Base-by-base conservation (phyloP, 495 filamentous ascomycete genomes). In the Aspergillus ostianus region DNA sequence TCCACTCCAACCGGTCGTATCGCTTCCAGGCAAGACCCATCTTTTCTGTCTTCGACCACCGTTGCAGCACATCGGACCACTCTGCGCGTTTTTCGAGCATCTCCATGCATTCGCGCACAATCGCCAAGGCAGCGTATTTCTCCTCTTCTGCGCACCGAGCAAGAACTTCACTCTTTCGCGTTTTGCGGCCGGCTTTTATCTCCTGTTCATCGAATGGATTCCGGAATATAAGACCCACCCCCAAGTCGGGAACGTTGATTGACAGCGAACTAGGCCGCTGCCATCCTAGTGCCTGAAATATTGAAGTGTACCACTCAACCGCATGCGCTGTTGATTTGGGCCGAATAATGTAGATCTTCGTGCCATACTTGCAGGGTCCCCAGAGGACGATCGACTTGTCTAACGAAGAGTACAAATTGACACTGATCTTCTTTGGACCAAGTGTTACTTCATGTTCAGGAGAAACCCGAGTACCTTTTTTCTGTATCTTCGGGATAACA, bases 21-120 rank as follows among this genome's bases (percentile, higher is more conserved):
- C 88, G 79, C 65, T 87, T 88, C 88, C 88, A 91, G 17, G 86
- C 88, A 53, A 91, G 76, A 2, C 88, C 88, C 74, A 91, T 85
- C 29, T 81, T 84, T 57, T 87, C 81, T 30, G 82, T 70, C 47
- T 77, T 79, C 18, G 81, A 71, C 88, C 88, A 91, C 30, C 73
- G 58, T 20, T 82, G 75, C 9, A 90, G 59, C 0, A 90, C 81
- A 50, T 88, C 81, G 3, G 73, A 70, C 86, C 87, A 91, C 63
- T 89, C 85, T 0, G 79, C 70, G 15, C 78, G 74, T 15, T 81
- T 75, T 64, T 81, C 70, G 0, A 91, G 75, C 74, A 88, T 82
- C 23, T 80, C 70, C 26, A 91, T 71, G 65, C 85, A 89, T 15
- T 77, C 73, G 19, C 72, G 70, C 52, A 90, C 76, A 36, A 91